Conservation (phyloP, 192 early-diverging fungal species). For the Piromyces finnis region DNA sequence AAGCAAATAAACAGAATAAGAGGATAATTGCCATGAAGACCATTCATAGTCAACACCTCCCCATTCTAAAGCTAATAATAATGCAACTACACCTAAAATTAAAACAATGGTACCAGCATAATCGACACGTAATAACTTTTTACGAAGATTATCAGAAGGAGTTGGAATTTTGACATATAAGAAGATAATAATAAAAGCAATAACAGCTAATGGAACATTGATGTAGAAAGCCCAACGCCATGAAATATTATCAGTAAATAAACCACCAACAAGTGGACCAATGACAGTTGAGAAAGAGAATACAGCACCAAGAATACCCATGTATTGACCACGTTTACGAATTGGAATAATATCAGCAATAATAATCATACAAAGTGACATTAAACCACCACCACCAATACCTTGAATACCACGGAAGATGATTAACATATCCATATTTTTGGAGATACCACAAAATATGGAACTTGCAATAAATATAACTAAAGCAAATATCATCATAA, state of each 20-base stretch:
- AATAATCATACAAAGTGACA: conserved; percentile 58
- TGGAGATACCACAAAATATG: conserved; percentile 60
- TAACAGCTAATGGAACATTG: conserved; percentile 16
- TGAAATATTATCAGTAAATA: conserved; percentile 47
- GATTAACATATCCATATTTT: conserved; percentile 39
- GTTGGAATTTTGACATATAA: conserved; percentile 11
- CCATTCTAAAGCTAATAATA: conserved; percentile 42
- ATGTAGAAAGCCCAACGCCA: conserved; percentile 57
- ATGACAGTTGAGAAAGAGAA: conserved; percentile 46
- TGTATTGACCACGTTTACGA: conserved; percentile 71
- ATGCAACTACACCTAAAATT: conserved; percentile 19
- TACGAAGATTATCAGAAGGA: conserved; percentile 12
- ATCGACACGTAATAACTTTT: conserved; percentile 42
- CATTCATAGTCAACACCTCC: conserved; percentile 43
- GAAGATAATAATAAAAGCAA: conserved; percentile 14
- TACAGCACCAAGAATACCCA: conserved; percentile 41
- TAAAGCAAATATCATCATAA: conserved; percentile 56
- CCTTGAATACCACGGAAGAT: conserved; percentile 61
- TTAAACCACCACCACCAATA: conserved; percentile 62
- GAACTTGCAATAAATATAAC: conserved; percentile 64
- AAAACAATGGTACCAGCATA: conserved; percentile 31
- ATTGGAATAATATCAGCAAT: conserved; percentile 67
- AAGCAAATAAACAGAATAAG: neutral
- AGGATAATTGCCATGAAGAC: conserved; percentile 5
- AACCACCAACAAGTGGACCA: conserved; percentile 73